Evolutionary conservation across 202 grass and related monocot species (phyloP), one percentile per base, ranked within the genome.

Genomic region (Panicum virgatum): DNA sequence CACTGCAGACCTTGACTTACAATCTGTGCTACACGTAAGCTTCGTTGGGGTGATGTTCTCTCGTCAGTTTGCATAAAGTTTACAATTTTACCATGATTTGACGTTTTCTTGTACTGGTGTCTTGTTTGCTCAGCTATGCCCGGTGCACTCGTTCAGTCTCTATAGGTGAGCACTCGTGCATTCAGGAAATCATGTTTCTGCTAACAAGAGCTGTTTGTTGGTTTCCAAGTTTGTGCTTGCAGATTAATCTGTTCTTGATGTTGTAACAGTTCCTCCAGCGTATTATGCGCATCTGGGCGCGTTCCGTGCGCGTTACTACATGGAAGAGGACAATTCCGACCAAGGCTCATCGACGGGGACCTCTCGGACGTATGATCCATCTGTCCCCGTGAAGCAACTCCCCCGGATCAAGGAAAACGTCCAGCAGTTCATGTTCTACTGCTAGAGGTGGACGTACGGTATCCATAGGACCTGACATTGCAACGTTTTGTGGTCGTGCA

Each of bases 271-370:
- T 75, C 89, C 94, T 53, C 94, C 91, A 3, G 94, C 85, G 5
- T 94, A 97, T 40, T 94, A 94, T 77, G 94, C 94, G 0, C 94
- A 91, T 47, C 69, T 97, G 60, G 94, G 66, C 1, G 91, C 94
- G 13, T 97, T 86, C 34, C 86, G 89, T 1, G 94, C 91, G 6
- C 89, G 89, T 1, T 82, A 86, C 43, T 97, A 93, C 66, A 16
- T 82, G 19, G 94, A 97, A 7, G 82, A 84, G 6, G 91, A 90
- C 6, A 12, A 19, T 8, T 87, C 81, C 0, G 90, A 89, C 9
- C 72, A 46, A 32, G 81, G 61, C 3, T 81, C 87, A 8, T 81
- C 64, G 0, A 42, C 22, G 0, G 83, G 36, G 9, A 37, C 29
- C 0, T 19, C 30, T 1, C 25, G 34, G 5, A 62, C 2, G 1